Percentiles rank a stretch among this genome's conserved stretches.
These are phyloP conservation scores for Hypoxylon sp. DNA, from an alignment of 2,329 filamentous ascomycete genomes.

Conservation along the genomic window DNA sequence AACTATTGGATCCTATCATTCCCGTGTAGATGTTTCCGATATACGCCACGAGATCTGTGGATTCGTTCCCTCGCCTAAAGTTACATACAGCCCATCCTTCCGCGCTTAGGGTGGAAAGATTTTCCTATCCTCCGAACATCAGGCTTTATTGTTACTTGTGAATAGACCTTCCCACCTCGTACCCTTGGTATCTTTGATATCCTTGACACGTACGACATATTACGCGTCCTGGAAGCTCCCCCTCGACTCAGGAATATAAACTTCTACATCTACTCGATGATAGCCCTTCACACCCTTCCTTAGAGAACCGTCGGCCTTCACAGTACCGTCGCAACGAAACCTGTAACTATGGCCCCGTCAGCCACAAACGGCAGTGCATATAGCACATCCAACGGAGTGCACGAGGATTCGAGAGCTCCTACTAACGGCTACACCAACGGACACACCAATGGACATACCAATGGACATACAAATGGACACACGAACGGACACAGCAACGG, in stretches of 20 bases:
- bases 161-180: slow-evolving; percentile 11
- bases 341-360: slow-evolving; percentile 45
- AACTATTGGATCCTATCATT: slow-evolving; percentile 36
- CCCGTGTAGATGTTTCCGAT: slow-evolving; percentile 41
- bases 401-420: slow-evolving; percentile 43
- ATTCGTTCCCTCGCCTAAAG: slow-evolving; percentile 40
- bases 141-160: slow-evolving; percentile 34
- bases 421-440: slow-evolving; percentile 42
- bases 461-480: slow-evolving; percentile 40
- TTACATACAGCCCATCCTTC: slow-evolving; percentile 37
- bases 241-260: slow-evolving; percentile 39
- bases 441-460: slow-evolving; percentile 38
- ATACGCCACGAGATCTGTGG: slow-evolving; percentile 32
- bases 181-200: slow-evolving; percentile 15
- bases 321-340: slow-evolving; percentile 37
- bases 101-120: slow-evolving; percentile 46
- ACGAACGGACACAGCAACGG: slow-evolving; percentile 33
- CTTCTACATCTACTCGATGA: slow-evolving; percentile 32
- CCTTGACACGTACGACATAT: slow-evolving; percentile 21
- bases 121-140: slow-evolving; percentile 42
- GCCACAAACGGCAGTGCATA: slow-evolving; percentile 41
- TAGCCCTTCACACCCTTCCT: slow-evolving; percentile 15
- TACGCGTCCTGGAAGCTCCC: slow-evolving; percentile 21
- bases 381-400: slow-evolving; percentile 37
- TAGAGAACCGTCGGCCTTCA: slow-evolving; percentile 27